Conservation (phyloP, 805 yeast species). For the Saccharomycopsis vini region DNA sequence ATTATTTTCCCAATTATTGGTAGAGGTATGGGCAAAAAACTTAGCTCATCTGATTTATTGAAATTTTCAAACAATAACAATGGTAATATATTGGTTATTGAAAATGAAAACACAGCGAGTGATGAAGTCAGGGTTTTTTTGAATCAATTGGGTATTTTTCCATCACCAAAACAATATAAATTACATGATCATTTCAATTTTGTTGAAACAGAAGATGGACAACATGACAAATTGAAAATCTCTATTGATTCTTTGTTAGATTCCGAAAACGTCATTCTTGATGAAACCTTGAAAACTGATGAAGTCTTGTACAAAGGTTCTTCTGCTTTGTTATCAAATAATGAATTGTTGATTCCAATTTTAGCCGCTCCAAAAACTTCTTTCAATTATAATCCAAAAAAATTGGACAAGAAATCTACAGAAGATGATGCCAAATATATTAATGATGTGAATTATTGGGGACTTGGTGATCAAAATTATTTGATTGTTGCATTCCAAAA, state of each 20-base stretch:
- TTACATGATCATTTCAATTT: constrained; percentile 56
- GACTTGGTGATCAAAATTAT: constrained; percentile 71
- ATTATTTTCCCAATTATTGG: constrained; percentile 51
- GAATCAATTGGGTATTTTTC: constrained; percentile 72
- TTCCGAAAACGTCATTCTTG: constrained; percentile 13
- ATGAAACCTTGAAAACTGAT: constrained; percentile 19
- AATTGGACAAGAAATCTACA: constrained; percentile 30
- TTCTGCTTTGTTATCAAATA: constrained; percentile 63
- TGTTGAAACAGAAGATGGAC: constrained; percentile 23
- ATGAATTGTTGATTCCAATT: constrained; percentile 62
- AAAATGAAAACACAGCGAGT: constrained; percentile 42
- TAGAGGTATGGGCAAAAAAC: constrained; percentile 30
- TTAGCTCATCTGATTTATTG: constrained; percentile 43
- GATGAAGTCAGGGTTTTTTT: constrained; percentile 60
- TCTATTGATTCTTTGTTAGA: constrained; percentile 19
- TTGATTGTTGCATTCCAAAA: constrained; percentile 74
- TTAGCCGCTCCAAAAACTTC: constrained; percentile 59
- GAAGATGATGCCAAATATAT: constrained; percentile 28
- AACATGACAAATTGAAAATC: constrained; percentile 20
- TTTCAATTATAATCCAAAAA: constrained; percentile 39
- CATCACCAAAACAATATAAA: constrained; percentile 66
- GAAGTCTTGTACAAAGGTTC: constrained; percentile 39
- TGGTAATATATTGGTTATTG: constrained; percentile 66
- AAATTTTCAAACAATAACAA: constrained; percentile 51
- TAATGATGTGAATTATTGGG: constrained; percentile 49